Conservation (phyloP, 805 yeast genomes). For the Maudiozyma pseudohumilis region DNA sequence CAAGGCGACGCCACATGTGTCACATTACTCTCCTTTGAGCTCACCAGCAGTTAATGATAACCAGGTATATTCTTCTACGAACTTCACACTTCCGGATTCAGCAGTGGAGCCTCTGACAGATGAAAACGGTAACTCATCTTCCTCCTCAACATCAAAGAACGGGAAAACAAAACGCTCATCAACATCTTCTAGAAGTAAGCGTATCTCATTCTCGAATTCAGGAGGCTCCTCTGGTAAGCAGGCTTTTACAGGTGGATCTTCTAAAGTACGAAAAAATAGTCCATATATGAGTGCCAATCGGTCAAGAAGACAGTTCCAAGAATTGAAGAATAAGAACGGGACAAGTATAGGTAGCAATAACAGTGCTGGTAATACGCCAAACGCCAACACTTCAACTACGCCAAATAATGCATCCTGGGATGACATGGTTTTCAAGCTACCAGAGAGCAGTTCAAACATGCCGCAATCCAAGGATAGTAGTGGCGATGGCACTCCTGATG, state of each 20-base stretch:
- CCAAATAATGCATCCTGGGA: constrained; percentile 16
- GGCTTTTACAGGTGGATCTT: constrained; percentile 8
- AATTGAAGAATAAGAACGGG: constrained; percentile 2
- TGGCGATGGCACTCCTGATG: neutral
- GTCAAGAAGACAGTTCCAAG: constrained; percentile 8
- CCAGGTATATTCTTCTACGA: constrained; percentile 5
- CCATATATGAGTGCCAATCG: constrained; percentile 21
- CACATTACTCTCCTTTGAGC: constrained; percentile 38
- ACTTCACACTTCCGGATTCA: constrained; percentile 12
- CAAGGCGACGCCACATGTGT: constrained; percentile 1
- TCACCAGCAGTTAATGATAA: constrained; percentile 35
- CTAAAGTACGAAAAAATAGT: constrained; percentile 27
- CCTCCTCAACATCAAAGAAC: no score
- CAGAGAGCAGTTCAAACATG: constrained; percentile 15
- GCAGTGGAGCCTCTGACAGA: constrained; percentile 3
- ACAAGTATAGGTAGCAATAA: constrained; percentile 1
- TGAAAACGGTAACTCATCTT: constrained; percentile 1
- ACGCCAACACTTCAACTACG: neutral
- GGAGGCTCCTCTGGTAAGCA: neutral
- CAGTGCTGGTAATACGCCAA: neutral
- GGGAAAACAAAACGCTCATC: constrained; percentile 3
- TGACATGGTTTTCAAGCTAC: constrained; percentile 20
- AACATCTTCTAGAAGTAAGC: constrained; percentile 1
- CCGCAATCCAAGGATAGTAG: neutral
- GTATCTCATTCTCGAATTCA: constrained; percentile 2